Conservation (phyloP, 2,329 filamentous ascomycete species). For the Ascochyta rabiei region DNA sequence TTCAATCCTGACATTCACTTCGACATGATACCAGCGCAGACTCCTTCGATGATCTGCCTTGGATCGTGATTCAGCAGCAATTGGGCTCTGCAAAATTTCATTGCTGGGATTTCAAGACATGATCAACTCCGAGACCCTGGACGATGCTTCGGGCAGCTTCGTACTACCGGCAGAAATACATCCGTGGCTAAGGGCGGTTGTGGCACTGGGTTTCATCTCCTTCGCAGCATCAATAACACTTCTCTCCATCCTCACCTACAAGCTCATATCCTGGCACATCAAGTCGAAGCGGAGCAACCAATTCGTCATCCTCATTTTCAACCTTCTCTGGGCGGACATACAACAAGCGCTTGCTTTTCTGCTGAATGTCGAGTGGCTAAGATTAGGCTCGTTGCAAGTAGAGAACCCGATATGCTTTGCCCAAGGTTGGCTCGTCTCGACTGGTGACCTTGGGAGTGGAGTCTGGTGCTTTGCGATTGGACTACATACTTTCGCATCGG, state of each 20-base stretch:
- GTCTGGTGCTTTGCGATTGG: slow-evolving; percentile 72
- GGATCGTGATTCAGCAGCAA: slow-evolving; percentile 19
- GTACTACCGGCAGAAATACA: slow-evolving; percentile 43
- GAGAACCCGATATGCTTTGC: slow-evolving; percentile 63
- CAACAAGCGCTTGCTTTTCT: slow-evolving; percentile 70
- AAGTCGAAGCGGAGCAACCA: slow-evolving; percentile 60
- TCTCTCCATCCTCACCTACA: slow-evolving; percentile 54
- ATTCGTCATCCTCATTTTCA: slow-evolving; percentile 72
- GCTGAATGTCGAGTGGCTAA: slow-evolving; percentile 66
- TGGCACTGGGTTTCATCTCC: slow-evolving; percentile 55
- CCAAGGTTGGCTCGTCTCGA: slow-evolving; percentile 73
- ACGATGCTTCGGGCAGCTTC: slow-evolving; percentile 39
- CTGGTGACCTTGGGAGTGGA: slow-evolving; percentile 69
- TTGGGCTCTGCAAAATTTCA: neutral
- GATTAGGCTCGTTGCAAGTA: slow-evolving; percentile 60
- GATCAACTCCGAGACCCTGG: slow-evolving; percentile 27
- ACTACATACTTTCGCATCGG: slow-evolving; percentile 68
- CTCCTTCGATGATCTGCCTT: slow-evolving; percentile 16
- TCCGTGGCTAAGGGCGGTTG: slow-evolving; percentile 54
- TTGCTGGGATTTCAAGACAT: slow-evolving; percentile 18
- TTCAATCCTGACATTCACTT: neutral
- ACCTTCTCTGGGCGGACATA: slow-evolving; percentile 71
- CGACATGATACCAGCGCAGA: slow-evolving; percentile 27
- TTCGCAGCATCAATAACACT: slow-evolving; percentile 53
- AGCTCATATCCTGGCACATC: slow-evolving; percentile 50